Conservation (phyloP, 1,284 basidiomycete species). For the Athelia psychrophila region DNA sequence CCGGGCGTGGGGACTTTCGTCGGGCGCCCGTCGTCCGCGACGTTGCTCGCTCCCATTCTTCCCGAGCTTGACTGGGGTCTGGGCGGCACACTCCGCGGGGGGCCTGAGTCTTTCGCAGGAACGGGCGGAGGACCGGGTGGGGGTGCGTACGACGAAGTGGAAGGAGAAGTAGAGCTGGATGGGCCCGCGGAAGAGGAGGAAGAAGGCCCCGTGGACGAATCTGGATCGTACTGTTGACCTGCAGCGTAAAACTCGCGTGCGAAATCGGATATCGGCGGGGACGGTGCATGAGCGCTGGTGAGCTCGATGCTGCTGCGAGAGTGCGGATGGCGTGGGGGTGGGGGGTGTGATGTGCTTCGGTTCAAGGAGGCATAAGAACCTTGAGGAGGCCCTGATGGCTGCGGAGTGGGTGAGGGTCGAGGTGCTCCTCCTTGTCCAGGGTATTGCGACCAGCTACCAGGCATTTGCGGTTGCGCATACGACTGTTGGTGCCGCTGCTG, state of each 20-base stretch:
- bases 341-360: neutral
- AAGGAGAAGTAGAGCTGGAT: too few species aligned
- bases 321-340: neutral
- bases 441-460: too few species aligned
- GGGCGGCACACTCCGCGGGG: constrained; percentile 12
- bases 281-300: neutral
- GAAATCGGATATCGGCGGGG: constrained; percentile 12
- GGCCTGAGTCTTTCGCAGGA: constrained; percentile 1
- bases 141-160: constrained; percentile 11
- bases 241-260: constrained; percentile 35
- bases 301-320: neutral
- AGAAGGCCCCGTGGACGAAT: neutral
- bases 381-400: too few species aligned
- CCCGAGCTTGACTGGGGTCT: neutral
- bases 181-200: neutral
- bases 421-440: too few species aligned
- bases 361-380: too few species aligned
- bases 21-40: constrained; percentile 35
- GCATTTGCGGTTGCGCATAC: neutral
- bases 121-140: constrained; percentile 18
- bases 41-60: neutral
- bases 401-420: too few species aligned
- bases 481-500: neutral
- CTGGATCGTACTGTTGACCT: constrained; percentile 13
- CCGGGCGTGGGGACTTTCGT: constrained; percentile 40